Percentiles rank a stretch among this genome's conserved stretches.
Conservation (phyloP, 2,329 filamentous ascomycete genomes). For the Fusarium nodosum region DNA sequence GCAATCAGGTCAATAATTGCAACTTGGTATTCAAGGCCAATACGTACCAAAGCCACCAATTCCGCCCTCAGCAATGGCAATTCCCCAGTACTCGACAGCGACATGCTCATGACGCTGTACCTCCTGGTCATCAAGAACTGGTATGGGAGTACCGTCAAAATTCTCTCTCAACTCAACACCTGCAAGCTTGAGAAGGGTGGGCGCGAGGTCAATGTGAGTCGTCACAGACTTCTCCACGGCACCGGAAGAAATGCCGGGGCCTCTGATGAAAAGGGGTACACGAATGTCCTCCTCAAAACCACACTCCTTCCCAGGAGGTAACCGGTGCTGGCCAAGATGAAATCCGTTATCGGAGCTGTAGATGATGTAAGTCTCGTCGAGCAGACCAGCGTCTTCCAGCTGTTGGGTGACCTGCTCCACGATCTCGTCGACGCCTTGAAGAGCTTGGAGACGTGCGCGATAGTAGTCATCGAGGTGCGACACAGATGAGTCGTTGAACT, state of each 20-base stretch:
- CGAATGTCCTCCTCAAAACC: conserved; percentile 72
- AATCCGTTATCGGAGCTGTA: conserved; percentile 73
- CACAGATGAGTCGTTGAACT: conserved; percentile 58
- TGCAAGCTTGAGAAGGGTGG: conserved; percentile 66
- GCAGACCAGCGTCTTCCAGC: conserved; percentile 66
- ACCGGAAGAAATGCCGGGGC: conserved; percentile 63
- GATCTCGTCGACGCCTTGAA: conserved; percentile 69
- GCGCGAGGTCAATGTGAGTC: conserved; percentile 73
- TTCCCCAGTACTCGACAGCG: conserved; percentile 70
- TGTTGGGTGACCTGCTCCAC: conserved; percentile 62
- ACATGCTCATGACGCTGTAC: conserved; percentile 65
- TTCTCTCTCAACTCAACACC: conserved; percentile 60
- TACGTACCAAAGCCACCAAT: conserved; percentile 47
- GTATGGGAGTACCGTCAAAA: conserved; percentile 70
- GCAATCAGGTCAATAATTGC: conserved; percentile 10
- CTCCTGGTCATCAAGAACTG: conserved; percentile 51
- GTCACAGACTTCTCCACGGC: conserved; percentile 62
- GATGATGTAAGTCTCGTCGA: conserved; percentile 72
- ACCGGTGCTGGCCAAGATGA: conserved; percentile 70
- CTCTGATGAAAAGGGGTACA: conserved; percentile 69
- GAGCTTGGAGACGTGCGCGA: conserved; percentile 63
- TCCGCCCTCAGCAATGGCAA: conserved; percentile 56
- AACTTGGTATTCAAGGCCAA: neutral
- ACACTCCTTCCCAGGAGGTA: conserved; percentile 70
- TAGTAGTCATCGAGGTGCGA: conserved; percentile 66